Evolutionary conservation across 345 rosid genomes (phyloP).

Genomic region (Populus alba): DNA sequence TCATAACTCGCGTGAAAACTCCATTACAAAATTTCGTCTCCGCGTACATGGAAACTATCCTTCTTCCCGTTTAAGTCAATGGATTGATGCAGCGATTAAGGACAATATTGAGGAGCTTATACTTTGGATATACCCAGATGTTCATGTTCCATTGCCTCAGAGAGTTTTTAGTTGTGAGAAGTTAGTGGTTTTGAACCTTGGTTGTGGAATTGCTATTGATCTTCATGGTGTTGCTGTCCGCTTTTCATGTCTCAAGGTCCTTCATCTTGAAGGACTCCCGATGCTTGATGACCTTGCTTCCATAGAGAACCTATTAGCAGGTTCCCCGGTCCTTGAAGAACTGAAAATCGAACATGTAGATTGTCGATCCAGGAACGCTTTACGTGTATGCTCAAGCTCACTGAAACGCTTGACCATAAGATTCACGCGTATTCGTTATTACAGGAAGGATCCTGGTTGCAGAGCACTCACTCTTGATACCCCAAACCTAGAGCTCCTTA

Average conservation of each 20-base stretch:
- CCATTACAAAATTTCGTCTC: neutral
- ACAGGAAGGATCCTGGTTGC: neutral
- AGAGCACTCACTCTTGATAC: neutral
- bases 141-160: neutral
- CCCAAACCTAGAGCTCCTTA: neutral
- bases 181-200: neutral
- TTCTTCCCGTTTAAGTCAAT: neutral
- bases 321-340: neutral
- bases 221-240: neutral
- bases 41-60: neutral
- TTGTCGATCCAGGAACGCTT: too few relatives aligned
- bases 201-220: neutral
- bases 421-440: neutral
- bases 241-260: neutral
- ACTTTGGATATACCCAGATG: neutral
- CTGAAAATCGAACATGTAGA: neutral
- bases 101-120: neutral
- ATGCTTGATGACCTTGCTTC: neutral
- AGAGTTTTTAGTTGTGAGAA: neutral
- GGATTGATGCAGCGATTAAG: neutral
- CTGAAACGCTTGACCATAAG: neutral
- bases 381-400: neutral
- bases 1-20: neutral
- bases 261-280: neutral
- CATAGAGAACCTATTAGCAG: neutral